Evolutionary conservation across 805 yeast genomes (phyloP).

Genomic region (Pichia californica): DNA sequence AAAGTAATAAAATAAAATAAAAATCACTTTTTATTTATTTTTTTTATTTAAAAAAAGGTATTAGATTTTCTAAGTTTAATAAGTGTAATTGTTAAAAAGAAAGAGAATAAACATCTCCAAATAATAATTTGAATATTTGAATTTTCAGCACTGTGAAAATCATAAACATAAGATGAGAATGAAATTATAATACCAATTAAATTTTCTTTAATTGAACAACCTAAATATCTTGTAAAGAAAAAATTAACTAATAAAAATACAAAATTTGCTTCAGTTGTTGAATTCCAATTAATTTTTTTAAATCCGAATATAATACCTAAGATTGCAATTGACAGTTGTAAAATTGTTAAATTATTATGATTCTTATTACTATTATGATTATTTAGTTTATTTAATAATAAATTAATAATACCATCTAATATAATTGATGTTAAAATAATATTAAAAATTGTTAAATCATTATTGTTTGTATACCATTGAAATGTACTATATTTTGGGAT

Average conservation of each 20-base stretch:
- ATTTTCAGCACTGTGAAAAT: constrained; percentile 3
- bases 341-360: background rate
- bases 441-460: background rate
- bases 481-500: background rate
- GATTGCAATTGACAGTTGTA: constrained; percentile 44
- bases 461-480: too few relatives aligned
- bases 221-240: constrained; percentile 48
- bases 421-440: too few relatives aligned
- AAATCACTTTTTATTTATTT: too few relatives aligned
- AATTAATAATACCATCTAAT: too few relatives aligned
- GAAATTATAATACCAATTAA: constrained; percentile 18
- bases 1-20: too few relatives aligned
- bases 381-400: too few relatives aligned
- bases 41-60: background rate
- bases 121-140: constrained; percentile 17
- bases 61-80: constrained; percentile 1
- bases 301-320: constrained; percentile 69
- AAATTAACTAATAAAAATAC: constrained; percentile 60
- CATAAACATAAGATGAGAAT: constrained; percentile 14
- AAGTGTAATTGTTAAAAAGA: constrained; percentile 2
- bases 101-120: constrained; percentile 13
- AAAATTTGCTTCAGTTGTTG: constrained; percentile 56
- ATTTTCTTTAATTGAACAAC: constrained; percentile 17
- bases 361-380: too few relatives aligned
- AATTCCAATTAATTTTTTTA: constrained; percentile 62